Evolutionary conservation across 1,284 basidiomycete species (phyloP).

Genomic region (Ustilago trichophora): DNA sequence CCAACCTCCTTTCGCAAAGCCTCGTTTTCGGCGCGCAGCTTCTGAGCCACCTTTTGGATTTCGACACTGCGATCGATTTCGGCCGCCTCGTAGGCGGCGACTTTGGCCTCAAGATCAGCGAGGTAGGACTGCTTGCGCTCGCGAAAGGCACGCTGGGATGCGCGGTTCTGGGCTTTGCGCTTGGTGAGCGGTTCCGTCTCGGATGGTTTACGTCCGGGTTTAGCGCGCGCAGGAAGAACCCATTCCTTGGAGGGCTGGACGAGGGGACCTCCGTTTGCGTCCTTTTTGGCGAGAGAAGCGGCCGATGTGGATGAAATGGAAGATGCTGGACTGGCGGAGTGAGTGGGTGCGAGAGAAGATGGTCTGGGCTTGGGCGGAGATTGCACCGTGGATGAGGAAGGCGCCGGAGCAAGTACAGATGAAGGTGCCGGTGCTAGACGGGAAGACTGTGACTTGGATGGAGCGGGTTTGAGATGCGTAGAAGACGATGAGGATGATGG

Average conservation of each 20-base stretch:
- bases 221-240: constrained; percentile 64
- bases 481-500: constrained; percentile 10
- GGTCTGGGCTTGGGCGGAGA: constrained; percentile 6
- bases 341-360: not conserved
- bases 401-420: not conserved
- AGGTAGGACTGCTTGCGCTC: constrained; percentile 60
- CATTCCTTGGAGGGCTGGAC: constrained; percentile 62
- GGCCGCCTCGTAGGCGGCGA: constrained; percentile 59
- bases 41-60: constrained; percentile 59
- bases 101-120: constrained; percentile 55
- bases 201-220: constrained; percentile 65
- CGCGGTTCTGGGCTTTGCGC: constrained; percentile 63
- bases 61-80: constrained; percentile 60
- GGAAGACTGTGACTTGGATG: not conserved
- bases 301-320: not conserved
- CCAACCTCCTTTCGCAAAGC: constrained; percentile 40
- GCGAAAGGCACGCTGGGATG: constrained; percentile 60
- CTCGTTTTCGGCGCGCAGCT: constrained; percentile 53
- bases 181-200: constrained; percentile 62
- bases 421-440: constrained; percentile 1
- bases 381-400: not conserved
- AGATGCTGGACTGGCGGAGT: constrained; percentile 1
- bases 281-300: constrained; percentile 16
- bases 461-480: constrained; percentile 9
- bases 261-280: constrained; percentile 16